Conservation (phyloP, 2,329 filamentous ascomycete genomes). For the Ceratocystis cubensis region DNA sequence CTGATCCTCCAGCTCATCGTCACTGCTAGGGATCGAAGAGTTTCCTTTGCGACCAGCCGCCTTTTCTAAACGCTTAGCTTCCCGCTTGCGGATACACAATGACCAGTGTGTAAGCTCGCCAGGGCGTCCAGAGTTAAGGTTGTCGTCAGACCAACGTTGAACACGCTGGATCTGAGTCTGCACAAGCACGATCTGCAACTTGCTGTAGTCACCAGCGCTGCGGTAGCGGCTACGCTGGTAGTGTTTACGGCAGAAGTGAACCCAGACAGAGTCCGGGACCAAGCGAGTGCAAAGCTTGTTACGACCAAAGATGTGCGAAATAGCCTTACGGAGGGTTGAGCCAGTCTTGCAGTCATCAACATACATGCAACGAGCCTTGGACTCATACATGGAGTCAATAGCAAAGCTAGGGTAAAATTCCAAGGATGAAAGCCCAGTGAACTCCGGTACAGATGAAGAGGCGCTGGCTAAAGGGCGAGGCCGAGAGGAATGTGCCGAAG, state of each 20-base stretch:
- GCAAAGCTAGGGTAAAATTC: constrained; percentile 20
- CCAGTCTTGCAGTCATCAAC: constrained; percentile 42
- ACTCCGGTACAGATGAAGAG: constrained; percentile 7
- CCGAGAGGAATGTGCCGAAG: not conserved
- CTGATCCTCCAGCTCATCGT: constrained; percentile 28
- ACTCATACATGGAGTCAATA: constrained; percentile 20
- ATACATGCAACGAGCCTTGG: constrained; percentile 21
- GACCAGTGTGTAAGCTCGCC: constrained; percentile 47
- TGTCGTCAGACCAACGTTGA: constrained; percentile 47
- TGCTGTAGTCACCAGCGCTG: constrained; percentile 47
- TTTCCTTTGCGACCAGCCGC: constrained; percentile 28
- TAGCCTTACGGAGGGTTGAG: constrained; percentile 56
- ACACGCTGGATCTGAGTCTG: constrained; percentile 50
- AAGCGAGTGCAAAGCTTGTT: constrained; percentile 66
- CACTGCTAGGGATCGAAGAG: constrained; percentile 21
- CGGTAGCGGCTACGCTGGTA: constrained; percentile 66
- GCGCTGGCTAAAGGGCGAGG: constrained; percentile 7
- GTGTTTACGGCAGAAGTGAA: constrained; percentile 67
- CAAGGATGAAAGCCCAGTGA: constrained; percentile 16
- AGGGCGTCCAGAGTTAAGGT: constrained; percentile 28
- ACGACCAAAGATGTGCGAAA: constrained; percentile 70
- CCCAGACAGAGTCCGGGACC: constrained; percentile 59
- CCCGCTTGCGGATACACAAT: constrained; percentile 51
- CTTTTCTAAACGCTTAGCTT: constrained; percentile 40
- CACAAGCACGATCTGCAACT: constrained; percentile 52